Evolutionary conservation across 208 protist genomes (phyloP).

Genomic region (Wallacemonas sp.): DNA sequence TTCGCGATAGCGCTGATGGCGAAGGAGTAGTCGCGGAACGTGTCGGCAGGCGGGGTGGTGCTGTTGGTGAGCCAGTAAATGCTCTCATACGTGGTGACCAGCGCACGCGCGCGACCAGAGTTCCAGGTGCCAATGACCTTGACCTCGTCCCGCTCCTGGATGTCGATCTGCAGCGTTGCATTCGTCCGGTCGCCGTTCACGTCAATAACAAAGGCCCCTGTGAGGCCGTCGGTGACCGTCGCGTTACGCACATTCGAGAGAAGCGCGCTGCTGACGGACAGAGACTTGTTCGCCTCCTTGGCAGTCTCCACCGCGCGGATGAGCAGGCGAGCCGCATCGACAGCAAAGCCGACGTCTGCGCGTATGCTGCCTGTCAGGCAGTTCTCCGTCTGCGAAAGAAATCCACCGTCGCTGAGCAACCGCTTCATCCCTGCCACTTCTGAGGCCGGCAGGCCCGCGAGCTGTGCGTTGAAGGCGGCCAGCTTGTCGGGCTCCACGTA

Average conservation of each 20-base stretch:
- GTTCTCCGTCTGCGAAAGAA: slow-evolving; percentile 41
- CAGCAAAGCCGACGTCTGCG: slow-evolving; percentile 52
- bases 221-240: slow-evolving; percentile 54
- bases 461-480: slow-evolving; percentile 34
- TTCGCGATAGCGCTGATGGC: slow-evolving; percentile 59
- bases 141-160: slow-evolving; percentile 45
- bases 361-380: slow-evolving; percentile 44
- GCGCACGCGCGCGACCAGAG: slow-evolving; percentile 24
- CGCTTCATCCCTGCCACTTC: slow-evolving; percentile 28
- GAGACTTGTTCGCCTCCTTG: slow-evolving; percentile 29
- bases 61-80: slow-evolving; percentile 75
- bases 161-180: slow-evolving; percentile 56
- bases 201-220: slow-evolving; percentile 65
- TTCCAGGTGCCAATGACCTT: slow-evolving; percentile 73
- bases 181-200: slow-evolving; percentile 61
- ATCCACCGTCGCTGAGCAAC: slow-evolving; percentile 59
- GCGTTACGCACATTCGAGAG: slow-evolving; percentile 45
- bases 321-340: slow-evolving; percentile 69
- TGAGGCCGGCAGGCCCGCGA: slow-evolving; percentile 21
- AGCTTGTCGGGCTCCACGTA: slow-evolving; percentile 34
- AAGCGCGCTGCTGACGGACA: slow-evolving; percentile 48
- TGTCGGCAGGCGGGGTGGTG: slow-evolving; percentile 56
- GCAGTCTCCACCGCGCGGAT: slow-evolving; percentile 59
- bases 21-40: slow-evolving; percentile 82
- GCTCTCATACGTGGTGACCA: slow-evolving; percentile 22